Conservation (phyloP, 495 filamentous ascomycete genomes). For the Bacidia rubella region DNA sequence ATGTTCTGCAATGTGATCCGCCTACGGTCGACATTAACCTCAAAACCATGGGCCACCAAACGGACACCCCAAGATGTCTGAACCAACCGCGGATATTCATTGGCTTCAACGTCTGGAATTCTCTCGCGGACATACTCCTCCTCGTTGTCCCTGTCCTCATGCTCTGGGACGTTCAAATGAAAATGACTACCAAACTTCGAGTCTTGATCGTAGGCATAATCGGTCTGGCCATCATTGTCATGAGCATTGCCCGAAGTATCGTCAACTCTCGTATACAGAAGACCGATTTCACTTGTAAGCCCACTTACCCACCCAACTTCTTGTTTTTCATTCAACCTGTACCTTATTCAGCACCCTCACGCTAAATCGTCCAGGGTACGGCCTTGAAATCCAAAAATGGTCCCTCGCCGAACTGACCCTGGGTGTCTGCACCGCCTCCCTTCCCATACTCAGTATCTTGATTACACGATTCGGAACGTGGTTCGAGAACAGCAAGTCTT, state of each 20-base stretch:
- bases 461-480: no score
- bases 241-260: not conserved
- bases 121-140: slow-evolving; percentile 11
- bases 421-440: slow-evolving; percentile 13
- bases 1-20: slow-evolving; percentile 6
- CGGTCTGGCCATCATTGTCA: not conserved
- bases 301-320: not conserved
- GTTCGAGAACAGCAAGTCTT: no score
- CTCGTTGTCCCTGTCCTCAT: slow-evolving; percentile 13
- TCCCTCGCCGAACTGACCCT: slow-evolving; percentile 9
- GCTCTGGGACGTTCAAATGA: slow-evolving; percentile 15
- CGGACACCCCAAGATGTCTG: slow-evolving; percentile 5
- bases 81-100: not conserved
- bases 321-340: not conserved
- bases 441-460: slow-evolving; percentile 9
- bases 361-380: not conserved
- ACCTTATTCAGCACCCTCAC: not conserved
- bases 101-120: slow-evolving; percentile 6
- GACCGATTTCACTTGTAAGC: not conserved
- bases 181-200: slow-evolving; percentile 6
- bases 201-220: slow-evolving; percentile 11
- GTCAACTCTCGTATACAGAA: not conserved
- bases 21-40: not conserved
- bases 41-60: not conserved
- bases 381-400: not conserved